phyloP scores from a whole-genome alignment of 495 filamentous ascomycete genomes.

The Friedmanniomyces simplex region DNA sequence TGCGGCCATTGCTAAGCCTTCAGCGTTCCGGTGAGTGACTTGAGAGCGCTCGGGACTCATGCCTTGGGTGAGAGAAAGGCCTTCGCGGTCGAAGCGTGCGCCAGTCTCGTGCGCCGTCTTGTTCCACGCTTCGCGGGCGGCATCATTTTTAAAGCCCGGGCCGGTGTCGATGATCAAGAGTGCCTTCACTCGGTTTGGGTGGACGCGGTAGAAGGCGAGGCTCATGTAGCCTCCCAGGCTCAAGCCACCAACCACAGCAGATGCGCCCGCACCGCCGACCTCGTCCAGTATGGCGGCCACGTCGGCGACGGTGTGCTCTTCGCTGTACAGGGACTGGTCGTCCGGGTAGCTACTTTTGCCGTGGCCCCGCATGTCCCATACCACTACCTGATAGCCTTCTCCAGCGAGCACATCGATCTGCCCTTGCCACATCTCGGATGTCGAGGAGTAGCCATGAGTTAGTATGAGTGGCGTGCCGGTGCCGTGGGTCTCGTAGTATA shows the following conservation, averaged over 20 bases:
- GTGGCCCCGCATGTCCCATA: constrained; percentile 23
- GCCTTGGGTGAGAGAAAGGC: constrained; percentile 8
- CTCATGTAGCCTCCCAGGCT: constrained; percentile 23
- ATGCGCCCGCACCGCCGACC: constrained; percentile 3
- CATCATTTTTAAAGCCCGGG: constrained; percentile 22
- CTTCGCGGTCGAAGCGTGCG: constrained; percentile 15
- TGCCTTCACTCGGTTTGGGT: constrained; percentile 8
- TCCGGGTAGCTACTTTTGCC: constrained; percentile 17
- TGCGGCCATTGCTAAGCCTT: constrained; percentile 17
- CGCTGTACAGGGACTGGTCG: constrained; percentile 18
- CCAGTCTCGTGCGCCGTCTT: constrained; percentile 16
- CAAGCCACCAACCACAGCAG: constrained; percentile 18
- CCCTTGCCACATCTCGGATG: constrained; percentile 23
- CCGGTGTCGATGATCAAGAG: constrained; percentile 24
- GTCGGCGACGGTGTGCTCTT: constrained; percentile 19
- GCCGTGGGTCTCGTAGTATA: constrained; percentile 23
- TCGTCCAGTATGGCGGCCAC: constrained; percentile 16
- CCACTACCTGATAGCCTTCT: constrained; percentile 14
- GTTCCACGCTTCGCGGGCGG: constrained; percentile 22
- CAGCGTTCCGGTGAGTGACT: constrained; percentile 17
- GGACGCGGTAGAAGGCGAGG: constrained; percentile 19
- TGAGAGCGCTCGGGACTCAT: constrained; percentile 10
- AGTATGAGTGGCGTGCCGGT: constrained; percentile 15
- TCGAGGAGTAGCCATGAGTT: constrained; percentile 20
- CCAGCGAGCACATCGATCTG: constrained; percentile 13